A percentile compares a stretch with the other conserved stretches of the same genome.
These are phyloP conservation scores for Euptelea pleiosperma DNA, from an alignment of 164 flowering plant genomes.

Conservation along the genomic window DNA sequence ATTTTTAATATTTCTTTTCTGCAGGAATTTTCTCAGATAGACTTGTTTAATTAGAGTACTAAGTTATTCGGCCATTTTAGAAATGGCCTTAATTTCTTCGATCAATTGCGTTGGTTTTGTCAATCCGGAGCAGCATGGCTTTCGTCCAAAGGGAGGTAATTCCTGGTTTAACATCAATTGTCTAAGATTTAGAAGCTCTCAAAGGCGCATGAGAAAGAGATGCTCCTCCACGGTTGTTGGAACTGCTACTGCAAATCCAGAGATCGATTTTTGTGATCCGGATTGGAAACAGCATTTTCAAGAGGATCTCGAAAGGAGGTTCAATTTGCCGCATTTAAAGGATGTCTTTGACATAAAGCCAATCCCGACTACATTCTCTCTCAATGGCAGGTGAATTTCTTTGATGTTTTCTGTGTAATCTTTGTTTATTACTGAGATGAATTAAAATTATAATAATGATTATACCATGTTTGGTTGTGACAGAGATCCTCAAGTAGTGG, in stretches of 20 bases:
- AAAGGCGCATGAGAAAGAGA: conserved; percentile 12
- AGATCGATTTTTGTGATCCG: conserved; percentile 26
- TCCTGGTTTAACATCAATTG: conserved; percentile 6
- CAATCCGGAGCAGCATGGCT: conserved; percentile 11
- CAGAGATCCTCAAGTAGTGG: conserved; percentile 23
- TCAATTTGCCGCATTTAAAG: conserved; percentile 33
- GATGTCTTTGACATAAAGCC: conserved; percentile 30
- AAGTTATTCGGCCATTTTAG: not conserved
- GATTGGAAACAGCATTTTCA: conserved; percentile 29
- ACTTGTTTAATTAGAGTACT: not conserved
- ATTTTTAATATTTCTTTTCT: too few species aligned
- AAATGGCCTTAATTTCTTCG: conserved; percentile 26
- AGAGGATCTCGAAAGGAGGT: conserved; percentile 27
- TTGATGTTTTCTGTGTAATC: not conserved
- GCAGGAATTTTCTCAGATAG: conserved; percentile 4
- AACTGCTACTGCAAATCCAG: conserved; percentile 21
- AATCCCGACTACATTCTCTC: conserved; percentile 29
- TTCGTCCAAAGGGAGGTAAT: conserved; percentile 6
- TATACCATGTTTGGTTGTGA: conserved; percentile 3
- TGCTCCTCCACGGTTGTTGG: conserved; percentile 5
- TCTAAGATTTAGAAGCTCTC: conserved; percentile 9
- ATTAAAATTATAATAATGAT: not conserved
- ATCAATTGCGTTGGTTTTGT: conserved; percentile 14
- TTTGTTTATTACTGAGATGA: too few species aligned
- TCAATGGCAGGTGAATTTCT: conserved; percentile 24